Evolutionary conservation across 2,329 filamentous ascomycete genomes (phyloP).

Genomic region (Colletotrichum simmondsii): DNA sequence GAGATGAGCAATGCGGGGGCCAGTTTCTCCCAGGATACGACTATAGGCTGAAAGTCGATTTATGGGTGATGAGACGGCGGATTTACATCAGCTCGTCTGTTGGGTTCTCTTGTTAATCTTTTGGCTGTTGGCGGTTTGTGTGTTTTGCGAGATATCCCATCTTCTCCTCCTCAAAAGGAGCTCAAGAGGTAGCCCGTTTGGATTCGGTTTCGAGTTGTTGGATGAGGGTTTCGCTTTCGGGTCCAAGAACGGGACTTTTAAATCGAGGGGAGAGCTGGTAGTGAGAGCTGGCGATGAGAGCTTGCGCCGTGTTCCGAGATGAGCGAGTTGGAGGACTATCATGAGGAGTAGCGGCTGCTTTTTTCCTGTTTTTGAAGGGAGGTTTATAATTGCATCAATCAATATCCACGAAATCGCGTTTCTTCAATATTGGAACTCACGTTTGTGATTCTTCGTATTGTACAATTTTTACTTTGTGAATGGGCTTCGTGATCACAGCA

Average conservation of each 20-base stretch:
- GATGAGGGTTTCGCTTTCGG: background rate
- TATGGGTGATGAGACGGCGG: background rate
- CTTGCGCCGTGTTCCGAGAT: background rate
- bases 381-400: background rate
- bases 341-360: background rate
- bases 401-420: background rate
- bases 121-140: background rate
- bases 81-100: background rate
- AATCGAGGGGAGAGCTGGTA: too few relatives aligned
- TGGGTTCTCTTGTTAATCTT: background rate
- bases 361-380: background rate
- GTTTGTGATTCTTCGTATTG: too few relatives aligned
- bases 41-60: conserved; percentile 16
- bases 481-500: too few relatives aligned
- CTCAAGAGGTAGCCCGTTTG: background rate
- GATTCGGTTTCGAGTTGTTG: background rate
- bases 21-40: conserved; percentile 24
- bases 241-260: background rate
- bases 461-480: too few relatives aligned
- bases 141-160: background rate
- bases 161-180: background rate
- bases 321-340: background rate
- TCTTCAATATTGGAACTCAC: background rate
- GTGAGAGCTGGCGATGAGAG: too few relatives aligned
- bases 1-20: conserved; percentile 51